A percentile compares a stretch with the other conserved stretches of the same genome.
These are phyloP conservation scores for Luffa acutangula DNA, from an alignment of 306 rosid species.

Conservation along the genomic window DNA sequence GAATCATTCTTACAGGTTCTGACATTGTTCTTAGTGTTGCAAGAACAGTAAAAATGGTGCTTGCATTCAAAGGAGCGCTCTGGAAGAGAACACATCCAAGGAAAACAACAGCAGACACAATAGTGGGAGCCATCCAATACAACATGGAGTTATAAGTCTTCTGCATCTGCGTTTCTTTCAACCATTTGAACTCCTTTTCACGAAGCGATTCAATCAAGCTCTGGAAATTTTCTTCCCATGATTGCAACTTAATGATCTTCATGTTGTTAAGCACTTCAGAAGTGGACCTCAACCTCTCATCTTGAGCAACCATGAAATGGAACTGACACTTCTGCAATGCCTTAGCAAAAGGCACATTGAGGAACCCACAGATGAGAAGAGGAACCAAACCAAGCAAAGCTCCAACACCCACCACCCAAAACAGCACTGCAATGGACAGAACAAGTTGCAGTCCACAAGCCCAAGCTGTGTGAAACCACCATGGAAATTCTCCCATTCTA, in stretches of 20 bases:
- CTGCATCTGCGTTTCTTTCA: conserved; percentile 28
- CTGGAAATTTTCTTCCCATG: conserved; percentile 75
- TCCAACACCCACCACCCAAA: conserved; percentile 47
- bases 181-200: conserved; percentile 50
- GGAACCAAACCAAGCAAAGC: conserved; percentile 61
- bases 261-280: conserved; percentile 71
- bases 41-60: conserved; percentile 67
- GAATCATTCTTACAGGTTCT: conserved; percentile 76
- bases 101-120: conserved; percentile 50
- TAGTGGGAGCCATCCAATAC: conserved; percentile 68
- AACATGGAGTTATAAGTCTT: conserved; percentile 30
- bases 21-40: conserved; percentile 45
- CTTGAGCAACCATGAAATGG: conserved; percentile 61
- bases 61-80: conserved; percentile 61
- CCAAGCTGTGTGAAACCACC: conserved; percentile 74
- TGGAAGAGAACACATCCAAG: conserved; percentile 33
- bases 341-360: conserved; percentile 55
- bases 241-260: conserved; percentile 72
- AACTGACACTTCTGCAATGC: conserved; percentile 42
- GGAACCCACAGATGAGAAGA: conserved; percentile 41
- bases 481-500: conserved; percentile 76
- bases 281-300: conserved; percentile 61
- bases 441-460: conserved; percentile 26
- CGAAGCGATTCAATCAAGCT: conserved; percentile 31
- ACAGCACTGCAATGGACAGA: conserved; percentile 33